A percentile compares a stretch with the other conserved stretches of the same genome.
Evolutionary conservation across 768 basidiomycete genomes (phyloP).

Genomic region (Trametopsis cervina): DNA sequence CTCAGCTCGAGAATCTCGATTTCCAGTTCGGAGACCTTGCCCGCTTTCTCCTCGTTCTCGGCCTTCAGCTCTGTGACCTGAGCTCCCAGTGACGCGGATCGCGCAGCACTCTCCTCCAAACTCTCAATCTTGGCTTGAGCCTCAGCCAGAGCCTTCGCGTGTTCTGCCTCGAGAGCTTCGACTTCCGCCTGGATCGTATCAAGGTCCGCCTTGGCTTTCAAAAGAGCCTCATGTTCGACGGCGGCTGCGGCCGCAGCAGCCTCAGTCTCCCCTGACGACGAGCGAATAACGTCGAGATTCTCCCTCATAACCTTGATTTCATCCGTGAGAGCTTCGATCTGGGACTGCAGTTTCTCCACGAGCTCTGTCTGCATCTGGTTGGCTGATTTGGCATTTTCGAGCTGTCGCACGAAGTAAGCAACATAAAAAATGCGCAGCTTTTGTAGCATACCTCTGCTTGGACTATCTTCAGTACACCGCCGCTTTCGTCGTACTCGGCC

Average conservation of each 20-base stretch:
- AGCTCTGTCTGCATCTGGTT: constrained; percentile 35
- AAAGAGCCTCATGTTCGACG: constrained; percentile 54
- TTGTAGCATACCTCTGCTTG: constrained; percentile 45
- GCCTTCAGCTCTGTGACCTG: constrained; percentile 47
- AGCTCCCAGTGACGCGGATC: constrained; percentile 35
- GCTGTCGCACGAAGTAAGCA: constrained; percentile 29
- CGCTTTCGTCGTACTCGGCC: constrained; percentile 19
- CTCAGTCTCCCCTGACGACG: constrained; percentile 36
- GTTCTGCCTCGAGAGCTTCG: constrained; percentile 42
- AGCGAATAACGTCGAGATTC: constrained; percentile 43
- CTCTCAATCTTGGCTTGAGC: constrained; percentile 37
- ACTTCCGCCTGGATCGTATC: constrained; percentile 47
- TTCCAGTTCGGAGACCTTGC: constrained; percentile 74
- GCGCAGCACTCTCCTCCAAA: constrained; percentile 40
- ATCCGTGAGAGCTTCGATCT: constrained; percentile 43
- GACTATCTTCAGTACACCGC: constrained; percentile 33
- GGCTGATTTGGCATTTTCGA: constrained; percentile 40
- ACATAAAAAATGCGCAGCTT: no score
- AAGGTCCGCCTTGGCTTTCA: constrained; percentile 58
- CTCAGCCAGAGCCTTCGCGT: constrained; percentile 42
- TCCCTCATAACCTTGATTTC: constrained; percentile 45
- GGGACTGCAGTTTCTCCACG: constrained; percentile 41
- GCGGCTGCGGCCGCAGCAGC: constrained; percentile 45
- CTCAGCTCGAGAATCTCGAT: constrained; percentile 73
- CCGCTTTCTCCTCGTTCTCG: constrained; percentile 65